Base-by-base conservation (phyloP, 768 basidiomycete species). In the Boletus reticuloceps region DNA sequence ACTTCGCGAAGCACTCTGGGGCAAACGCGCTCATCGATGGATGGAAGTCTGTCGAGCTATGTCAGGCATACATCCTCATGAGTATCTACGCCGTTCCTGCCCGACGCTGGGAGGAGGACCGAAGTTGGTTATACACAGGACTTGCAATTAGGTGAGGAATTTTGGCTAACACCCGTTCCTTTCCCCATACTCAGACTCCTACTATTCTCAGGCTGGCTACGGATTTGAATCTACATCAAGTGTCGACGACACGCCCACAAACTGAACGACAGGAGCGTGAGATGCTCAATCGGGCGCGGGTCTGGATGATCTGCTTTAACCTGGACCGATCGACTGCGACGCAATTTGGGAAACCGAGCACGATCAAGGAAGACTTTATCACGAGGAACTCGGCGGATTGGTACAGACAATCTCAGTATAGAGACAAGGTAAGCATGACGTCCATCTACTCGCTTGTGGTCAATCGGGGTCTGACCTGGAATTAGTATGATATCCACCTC, bases 281-380 rank as follows among this genome's bases (percentile, higher is more conserved):
- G 73, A 79, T 90, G 34, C 72, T 94, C 63, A 95, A 97, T 68
- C 84, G 88, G 54, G 85, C 83, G 40, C 76, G 94, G n/a, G 84
- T 88, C 29, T 97, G 93, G 93, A 81, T 95, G 78, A 88, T 89
- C 48, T 94, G 91, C 68, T 94, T 88, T 74, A 91, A 91, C 66
- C 69, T 95, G 54, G 94, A 97, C 68, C 82, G 90, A 17, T 94
- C 91, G 27, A 87, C 88, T 4, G 86, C 91, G 3, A 93, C 89
- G 3, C 88, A 94, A 67, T 91, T 93, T 67, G 94, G 93, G 5
- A 94, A 94, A 70, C 91, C 92, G 3, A 86, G 86, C 13, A 92
- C 91, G 10, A 86, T 95, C 66, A 88, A 88, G 62, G 92, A 94
- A 63, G 91, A 94, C 65, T 86, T 80, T 52, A 83, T 88, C 59